Base-by-base conservation (phyloP, 2,329 filamentous ascomycete species). In the Aureobasidium mangrovei region DNA sequence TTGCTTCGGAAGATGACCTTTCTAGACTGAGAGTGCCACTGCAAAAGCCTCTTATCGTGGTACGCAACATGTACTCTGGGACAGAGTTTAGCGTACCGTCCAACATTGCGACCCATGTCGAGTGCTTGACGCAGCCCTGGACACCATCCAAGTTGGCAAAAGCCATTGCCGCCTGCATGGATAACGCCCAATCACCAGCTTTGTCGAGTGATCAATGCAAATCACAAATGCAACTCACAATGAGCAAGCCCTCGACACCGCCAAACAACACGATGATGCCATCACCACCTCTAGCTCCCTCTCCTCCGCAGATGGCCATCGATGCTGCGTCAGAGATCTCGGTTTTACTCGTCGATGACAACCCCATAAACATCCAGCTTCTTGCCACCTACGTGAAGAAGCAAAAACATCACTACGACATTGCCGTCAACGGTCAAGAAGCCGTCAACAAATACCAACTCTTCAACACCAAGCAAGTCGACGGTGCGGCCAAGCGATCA, bases 351-450 rank as follows among this genome's bases (percentile, higher is more conserved):
- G 63, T 64, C 18, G 62, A 65, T 40, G 63, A 65, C 55, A 64
- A 65, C 35, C 40, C 58, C 26, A 46, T 64, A 41, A 65, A 64
- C 18, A 57, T 63, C 3, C 53, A 61, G 29, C 56, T 64, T 2
- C 54, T 63, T 27, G 63, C 69, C 3, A 67, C 70, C 2, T 72
- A 68, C 3, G 68, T 58, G n/a, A 60, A 58, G 41, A 62, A 58
- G 35, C 56, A 58, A 24, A 58, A 57, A 2, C 71, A 72, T 3
- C 67, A 64, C n/a, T 64, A 66, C 3, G 66, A 70, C 12, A 67
- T 67, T 28, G 74, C 73, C 2, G 60, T 60, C 27, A 68, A 77
- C 57, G 75, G 74, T 2, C 64, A 71, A 0, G 68, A 75, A 57
- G 75, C 74, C 3, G 67, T 77, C 0, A 61, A 72, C 5, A 63